These are phyloP conservation scores for Globisporangium cystogenes DNA, from an alignment of 352 stramenopile genomes.

Conservation along the genomic window DNA sequence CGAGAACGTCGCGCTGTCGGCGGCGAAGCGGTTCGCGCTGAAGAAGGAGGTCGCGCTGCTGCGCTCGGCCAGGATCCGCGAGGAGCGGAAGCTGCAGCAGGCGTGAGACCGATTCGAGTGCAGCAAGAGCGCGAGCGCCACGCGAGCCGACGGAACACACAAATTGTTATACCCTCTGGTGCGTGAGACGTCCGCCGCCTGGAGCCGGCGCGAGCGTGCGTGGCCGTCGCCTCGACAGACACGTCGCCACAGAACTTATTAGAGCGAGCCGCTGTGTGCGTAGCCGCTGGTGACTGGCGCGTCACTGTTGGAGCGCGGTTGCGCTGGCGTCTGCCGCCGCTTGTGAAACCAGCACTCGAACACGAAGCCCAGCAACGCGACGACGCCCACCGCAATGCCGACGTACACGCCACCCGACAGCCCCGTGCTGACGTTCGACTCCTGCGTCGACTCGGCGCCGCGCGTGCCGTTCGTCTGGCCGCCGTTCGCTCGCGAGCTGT, in stretches of 20 bases:
- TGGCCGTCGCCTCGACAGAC: neutral
- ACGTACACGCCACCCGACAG: conserved; percentile 67
- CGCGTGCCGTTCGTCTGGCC: neutral
- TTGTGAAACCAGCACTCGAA: conserved; percentile 76
- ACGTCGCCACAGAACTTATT: neutral
- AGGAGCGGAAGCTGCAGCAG: conserved; percentile 21
- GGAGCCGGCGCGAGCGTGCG: neutral
- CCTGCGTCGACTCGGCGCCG: conserved; percentile 34
- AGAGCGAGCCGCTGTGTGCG: neutral
- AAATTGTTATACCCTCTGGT: conserved; percentile 1
- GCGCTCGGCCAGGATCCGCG: conserved; percentile 61
- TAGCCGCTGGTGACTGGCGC: conserved; percentile 2
- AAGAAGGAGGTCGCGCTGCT: conserved; percentile 78
- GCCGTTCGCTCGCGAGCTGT: conserved; percentile 1
- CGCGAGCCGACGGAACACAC: neutral
- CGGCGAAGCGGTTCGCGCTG: conserved; percentile 67
- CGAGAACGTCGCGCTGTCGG: conserved; percentile 56
- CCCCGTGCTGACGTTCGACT: conserved; percentile 36
- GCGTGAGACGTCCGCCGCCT: neutral
- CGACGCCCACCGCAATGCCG: conserved; percentile 55
- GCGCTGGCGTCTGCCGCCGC: conserved; percentile 30
- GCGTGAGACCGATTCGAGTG: neutral
- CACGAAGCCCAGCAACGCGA: conserved; percentile 60
- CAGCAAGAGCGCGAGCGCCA: neutral
- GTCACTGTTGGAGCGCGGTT: neutral